Evolutionary conservation across 179 eudicot species (phyloP), one percentile per base, ranked within the genome.

Genomic region (Pouteria campechiana): DNA sequence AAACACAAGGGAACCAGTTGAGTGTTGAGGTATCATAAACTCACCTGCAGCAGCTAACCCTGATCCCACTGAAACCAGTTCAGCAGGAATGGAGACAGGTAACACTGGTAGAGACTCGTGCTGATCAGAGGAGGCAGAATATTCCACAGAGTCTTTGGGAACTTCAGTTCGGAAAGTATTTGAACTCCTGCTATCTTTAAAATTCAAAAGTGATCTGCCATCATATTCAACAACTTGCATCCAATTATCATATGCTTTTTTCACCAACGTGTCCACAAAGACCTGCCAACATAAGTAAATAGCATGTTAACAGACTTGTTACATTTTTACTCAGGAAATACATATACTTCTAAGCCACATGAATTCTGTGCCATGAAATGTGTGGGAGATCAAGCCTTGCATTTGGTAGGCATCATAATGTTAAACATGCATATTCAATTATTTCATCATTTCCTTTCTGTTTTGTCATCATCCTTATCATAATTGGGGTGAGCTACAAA

Each of bases 211-310:
- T 15, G 97, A 74, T 61, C 78, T 79, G 21, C 95, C 95, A 66
- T 89, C 97, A 49, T 85, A 89, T 69, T 81, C 97, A 6, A 89
- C 66, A 41, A 89, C 97, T 60, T 85, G 86, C 48, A 67, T 61
- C 97, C 97, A 89, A 39, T 89, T 85, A 11, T 89, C 97, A 46
- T 89, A 89, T 44, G 97, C 97, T 57, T 85, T 85, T 73, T 81
- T 89, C 64, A 89, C 76, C 50, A 74, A 68, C 12, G 79, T 56
- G 63, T 89, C 97, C 24, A 89, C 93, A 68, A 63, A 74, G 22
- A 71, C 77, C 97, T 89, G 68, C 38, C 64, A 39, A 39, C 23
- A 15, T 8, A 48, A 31, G 30, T 32, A 23, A 6, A 17, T 44
- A 27, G 39, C 15, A 29, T 20, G 19, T 29, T 25, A 25, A 24